A percentile compares a stretch with the other conserved stretches of the same genome.
phyloP scores from a whole-genome alignment of 83 land plant genomes.

The Picea abies region DNA sequence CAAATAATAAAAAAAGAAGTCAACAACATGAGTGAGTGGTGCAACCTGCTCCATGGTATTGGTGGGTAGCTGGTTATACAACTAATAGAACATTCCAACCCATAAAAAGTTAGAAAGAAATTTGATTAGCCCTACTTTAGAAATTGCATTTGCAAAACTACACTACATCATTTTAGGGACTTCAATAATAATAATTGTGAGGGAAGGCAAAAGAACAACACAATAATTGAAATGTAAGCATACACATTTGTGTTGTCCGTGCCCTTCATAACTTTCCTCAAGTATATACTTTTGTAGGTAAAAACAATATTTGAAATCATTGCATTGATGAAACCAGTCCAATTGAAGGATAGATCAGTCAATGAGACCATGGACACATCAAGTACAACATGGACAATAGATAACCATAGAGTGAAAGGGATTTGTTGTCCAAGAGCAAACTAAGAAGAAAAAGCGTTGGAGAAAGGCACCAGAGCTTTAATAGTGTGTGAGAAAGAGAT shows the following conservation, averaged over 20 bases:
- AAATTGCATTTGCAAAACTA: constrained; percentile 84
- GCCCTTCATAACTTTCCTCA: constrained; percentile 94
- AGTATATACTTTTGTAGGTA: constrained; percentile 30
- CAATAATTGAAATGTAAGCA: constrained; percentile 89
- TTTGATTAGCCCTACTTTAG: constrained; percentile 80
- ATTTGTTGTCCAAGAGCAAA: no score
- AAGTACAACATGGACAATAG: constrained; percentile 69
- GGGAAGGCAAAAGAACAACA: constrained; percentile 93
- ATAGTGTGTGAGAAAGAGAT: constrained; percentile 98
- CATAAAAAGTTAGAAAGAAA: constrained; percentile 63
- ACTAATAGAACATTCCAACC: constrained; percentile 99
- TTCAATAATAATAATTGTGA: constrained; percentile 78
- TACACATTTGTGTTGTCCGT: constrained; percentile 53
- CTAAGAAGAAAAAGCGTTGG: constrained; percentile 43
- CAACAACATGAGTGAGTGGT: constrained; percentile 66
- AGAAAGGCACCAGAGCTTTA: constrained; percentile 38
- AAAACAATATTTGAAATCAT: no score
- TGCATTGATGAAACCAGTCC: no score
- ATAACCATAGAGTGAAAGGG: constrained; percentile 62
- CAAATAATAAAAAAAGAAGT: constrained; percentile 9
- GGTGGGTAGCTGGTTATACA: constrained; percentile 94
- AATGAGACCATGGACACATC: constrained; percentile 78
- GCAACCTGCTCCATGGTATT: constrained; percentile 73
- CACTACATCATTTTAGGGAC: constrained; percentile 80
- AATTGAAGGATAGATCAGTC: no score